Conservation (phyloP, 2,329 filamentous ascomycete species). For the Aureobasidium sp. region DNA sequence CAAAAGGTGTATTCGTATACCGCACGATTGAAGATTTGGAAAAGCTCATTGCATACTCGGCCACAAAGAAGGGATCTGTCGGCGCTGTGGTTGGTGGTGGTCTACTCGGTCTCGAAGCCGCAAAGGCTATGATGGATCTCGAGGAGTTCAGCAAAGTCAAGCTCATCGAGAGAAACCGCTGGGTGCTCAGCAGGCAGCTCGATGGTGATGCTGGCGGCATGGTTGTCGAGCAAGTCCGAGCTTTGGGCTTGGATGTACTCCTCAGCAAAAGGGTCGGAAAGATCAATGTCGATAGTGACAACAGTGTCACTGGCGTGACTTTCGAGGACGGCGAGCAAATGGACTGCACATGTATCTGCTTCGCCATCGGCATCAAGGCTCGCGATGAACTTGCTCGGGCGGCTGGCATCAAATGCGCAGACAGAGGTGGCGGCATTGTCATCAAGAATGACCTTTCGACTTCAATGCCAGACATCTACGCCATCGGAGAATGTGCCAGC, state of each 20-base stretch:
- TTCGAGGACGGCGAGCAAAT: constrained; percentile 77
- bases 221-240: constrained; percentile 72
- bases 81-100: constrained; percentile 80
- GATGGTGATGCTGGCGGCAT: constrained; percentile 73
- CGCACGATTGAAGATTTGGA: constrained; percentile 77
- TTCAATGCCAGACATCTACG: constrained; percentile 66
- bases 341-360: constrained; percentile 75
- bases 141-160: constrained; percentile 66
- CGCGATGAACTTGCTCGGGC: constrained; percentile 67
- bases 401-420: constrained; percentile 64
- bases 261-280: constrained; percentile 67
- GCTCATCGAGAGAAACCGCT: constrained; percentile 73
- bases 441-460: constrained; percentile 62
- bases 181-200: constrained; percentile 75
- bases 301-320: constrained; percentile 63
- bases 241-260: constrained; percentile 73
- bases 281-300: constrained; percentile 61
- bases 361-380: constrained; percentile 80
- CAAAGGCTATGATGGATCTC: constrained; percentile 85
- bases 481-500: constrained; percentile 84
- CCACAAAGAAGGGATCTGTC: constrained; percentile 56
- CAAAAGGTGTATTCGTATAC: constrained; percentile 82
- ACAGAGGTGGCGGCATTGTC: constrained; percentile 68
- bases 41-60: constrained; percentile 66
- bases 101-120: constrained; percentile 77